Evolutionary conservation across 331 rosid species (phyloP).

Genomic region (Quercus tomentella): DNA sequence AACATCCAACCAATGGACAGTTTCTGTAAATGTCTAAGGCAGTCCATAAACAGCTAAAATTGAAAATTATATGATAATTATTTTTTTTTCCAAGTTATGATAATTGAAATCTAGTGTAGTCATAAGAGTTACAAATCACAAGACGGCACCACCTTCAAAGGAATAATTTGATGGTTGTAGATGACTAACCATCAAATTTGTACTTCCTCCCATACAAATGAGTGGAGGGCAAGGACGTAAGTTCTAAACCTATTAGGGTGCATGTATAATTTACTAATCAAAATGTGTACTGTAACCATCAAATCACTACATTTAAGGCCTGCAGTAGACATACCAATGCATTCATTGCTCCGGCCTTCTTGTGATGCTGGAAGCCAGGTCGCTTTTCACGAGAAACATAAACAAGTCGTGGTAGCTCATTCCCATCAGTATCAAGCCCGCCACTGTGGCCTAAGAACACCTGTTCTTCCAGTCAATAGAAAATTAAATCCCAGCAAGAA

Average conservation of each 20-base stretch:
- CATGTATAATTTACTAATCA: too few relatives aligned
- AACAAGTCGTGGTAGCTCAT: constrained; percentile 98
- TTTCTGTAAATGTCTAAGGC: too few relatives aligned
- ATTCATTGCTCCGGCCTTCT: constrained; percentile 99
- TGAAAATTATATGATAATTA: too few relatives aligned
- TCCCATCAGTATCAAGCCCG: constrained; percentile 97
- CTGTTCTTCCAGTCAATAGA: constrained; percentile 39
- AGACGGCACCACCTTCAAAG: constrained; percentile 1
- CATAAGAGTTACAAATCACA: background rate
- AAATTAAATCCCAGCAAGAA: constrained; percentile 14
- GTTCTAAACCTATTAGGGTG: too few relatives aligned
- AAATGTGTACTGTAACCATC: too few relatives aligned
- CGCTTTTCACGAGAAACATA: constrained; percentile 99
- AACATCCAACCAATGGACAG: too few relatives aligned
- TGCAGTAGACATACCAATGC: constrained; percentile 77
- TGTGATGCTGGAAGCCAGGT: constrained; percentile 99
- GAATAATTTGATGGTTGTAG: background rate
- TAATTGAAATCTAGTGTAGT: too few relatives aligned
- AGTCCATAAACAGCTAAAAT: too few relatives aligned
- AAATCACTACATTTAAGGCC: background rate
- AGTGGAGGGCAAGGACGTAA: background rate
- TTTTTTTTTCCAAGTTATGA: too few relatives aligned
- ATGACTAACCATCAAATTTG: background rate
- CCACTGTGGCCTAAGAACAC: constrained; percentile 99
- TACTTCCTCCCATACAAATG: too few relatives aligned